Percentiles rank a stretch among this genome's conserved stretches.
These are phyloP conservation scores for Colletotrichum scovillei DNA, from an alignment of 2,329 filamentous ascomycete genomes.

Conservation along the genomic window DNA sequence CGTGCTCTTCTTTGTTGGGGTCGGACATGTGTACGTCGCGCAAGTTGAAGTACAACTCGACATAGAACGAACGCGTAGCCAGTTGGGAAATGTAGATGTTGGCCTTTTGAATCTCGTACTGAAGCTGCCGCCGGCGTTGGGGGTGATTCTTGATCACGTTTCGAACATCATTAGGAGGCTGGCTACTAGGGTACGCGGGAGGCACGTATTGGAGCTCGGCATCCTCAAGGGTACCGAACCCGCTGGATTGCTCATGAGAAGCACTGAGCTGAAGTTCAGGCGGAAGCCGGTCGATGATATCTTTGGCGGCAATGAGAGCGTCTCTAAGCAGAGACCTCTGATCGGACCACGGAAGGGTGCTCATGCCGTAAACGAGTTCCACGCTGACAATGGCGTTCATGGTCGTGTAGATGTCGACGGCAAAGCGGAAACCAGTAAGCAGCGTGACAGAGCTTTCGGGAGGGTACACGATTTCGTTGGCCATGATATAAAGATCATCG, in stretches of 20 bases:
- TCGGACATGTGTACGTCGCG: constrained; percentile 72
- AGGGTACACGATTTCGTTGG: constrained; percentile 77
- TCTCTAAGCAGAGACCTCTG: constrained; percentile 80
- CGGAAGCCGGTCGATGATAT: constrained; percentile 75
- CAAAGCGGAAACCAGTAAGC: constrained; percentile 84
- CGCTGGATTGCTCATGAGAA: constrained; percentile 47
- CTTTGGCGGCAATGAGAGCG: constrained; percentile 77
- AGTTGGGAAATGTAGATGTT: constrained; percentile 89
- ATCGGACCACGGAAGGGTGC: constrained; percentile 80
- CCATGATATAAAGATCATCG: constrained; percentile 84
- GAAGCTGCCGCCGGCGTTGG: constrained; percentile 66
- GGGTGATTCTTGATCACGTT: constrained; percentile 61
- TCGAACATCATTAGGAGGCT: constrained; percentile 62
- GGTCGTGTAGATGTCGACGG: constrained; percentile 81
- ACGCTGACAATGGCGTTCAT: constrained; percentile 84
- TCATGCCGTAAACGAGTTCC: constrained; percentile 84
- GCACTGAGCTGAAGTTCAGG: constrained; percentile 71
- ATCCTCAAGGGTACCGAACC: constrained; percentile 56
- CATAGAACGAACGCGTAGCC: constrained; percentile 84
- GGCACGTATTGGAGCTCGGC: constrained; percentile 63
- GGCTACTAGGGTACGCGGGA: constrained; percentile 58
- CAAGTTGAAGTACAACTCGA: constrained; percentile 86
- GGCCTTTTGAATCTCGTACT: constrained; percentile 91
- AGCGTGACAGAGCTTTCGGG: constrained; percentile 75
- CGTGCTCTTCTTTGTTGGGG: constrained; percentile 49